Conservation (phyloP, 306 rosid genomes). For the Cucurbita moschata region DNA sequence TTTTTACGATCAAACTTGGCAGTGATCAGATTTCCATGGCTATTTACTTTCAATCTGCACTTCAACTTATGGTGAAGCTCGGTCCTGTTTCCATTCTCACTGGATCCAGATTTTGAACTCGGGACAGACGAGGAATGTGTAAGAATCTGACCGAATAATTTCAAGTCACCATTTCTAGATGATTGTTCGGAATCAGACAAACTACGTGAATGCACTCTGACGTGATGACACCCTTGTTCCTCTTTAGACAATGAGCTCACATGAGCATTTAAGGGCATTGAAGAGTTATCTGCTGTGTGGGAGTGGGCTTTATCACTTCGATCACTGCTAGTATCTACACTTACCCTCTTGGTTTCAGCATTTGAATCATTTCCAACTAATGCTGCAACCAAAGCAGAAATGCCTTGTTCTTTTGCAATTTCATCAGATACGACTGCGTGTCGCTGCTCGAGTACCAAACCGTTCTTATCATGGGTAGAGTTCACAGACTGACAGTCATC, state of each 20-base stretch:
- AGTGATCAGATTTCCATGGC: constrained; percentile 36
- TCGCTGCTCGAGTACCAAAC: constrained; percentile 10
- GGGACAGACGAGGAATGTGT: constrained; percentile 40
- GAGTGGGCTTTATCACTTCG: background rate
- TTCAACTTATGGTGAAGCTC: constrained; percentile 26
- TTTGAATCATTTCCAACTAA: constrained; percentile 7
- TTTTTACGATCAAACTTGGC: constrained; percentile 32
- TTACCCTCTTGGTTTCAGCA: background rate
- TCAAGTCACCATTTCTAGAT: constrained; percentile 69
- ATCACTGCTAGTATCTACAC: background rate
- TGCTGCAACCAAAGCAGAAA: constrained; percentile 10
- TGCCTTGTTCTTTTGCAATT: constrained; percentile 17
- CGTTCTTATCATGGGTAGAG: constrained; percentile 18
- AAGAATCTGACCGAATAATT: constrained; percentile 75
- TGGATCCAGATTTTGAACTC: constrained; percentile 22
- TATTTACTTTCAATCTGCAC: constrained; percentile 17
- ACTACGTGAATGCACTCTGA: constrained; percentile 18
- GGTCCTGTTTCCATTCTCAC: constrained; percentile 34
- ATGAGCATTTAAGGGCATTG: background rate
- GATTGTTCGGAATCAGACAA: constrained; percentile 44
- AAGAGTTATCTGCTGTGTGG: background rate
- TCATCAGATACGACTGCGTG: constrained; percentile 7
- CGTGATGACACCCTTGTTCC: constrained; percentile 19
- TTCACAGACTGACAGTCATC: constrained; percentile 17
- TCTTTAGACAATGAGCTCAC: constrained; percentile 9